Percentiles rank a stretch among this genome's conserved stretches.
Evolutionary conservation across 2,329 filamentous ascomycete genomes (phyloP).

Genomic region (Metarhizium humberi): DNA sequence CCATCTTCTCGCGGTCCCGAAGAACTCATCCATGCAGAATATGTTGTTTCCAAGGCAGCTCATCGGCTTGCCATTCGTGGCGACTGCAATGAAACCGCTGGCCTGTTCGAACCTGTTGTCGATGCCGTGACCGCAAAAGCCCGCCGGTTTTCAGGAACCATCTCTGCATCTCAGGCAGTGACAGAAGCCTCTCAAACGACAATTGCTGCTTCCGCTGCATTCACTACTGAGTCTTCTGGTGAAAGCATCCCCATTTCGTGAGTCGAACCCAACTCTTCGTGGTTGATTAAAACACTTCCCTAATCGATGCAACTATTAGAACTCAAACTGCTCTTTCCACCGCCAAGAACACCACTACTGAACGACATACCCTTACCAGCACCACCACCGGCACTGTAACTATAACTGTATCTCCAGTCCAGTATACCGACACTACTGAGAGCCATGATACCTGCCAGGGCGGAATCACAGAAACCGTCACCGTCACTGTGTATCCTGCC

Average conservation of each 20-base stretch:
- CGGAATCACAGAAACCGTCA: slow-evolving; percentile 6
- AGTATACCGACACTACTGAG: slow-evolving; percentile 16
- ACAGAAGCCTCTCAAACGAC: slow-evolving; percentile 2
- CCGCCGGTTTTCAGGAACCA: slow-evolving; percentile 7
- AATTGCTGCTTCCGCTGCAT: background rate
- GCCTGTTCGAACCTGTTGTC: slow-evolving; percentile 4
- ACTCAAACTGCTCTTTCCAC: slow-evolving; percentile 27
- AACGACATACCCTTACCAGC: slow-evolving; percentile 8
- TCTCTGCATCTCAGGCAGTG: slow-evolving; percentile 6
- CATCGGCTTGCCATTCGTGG: slow-evolving; percentile 14
- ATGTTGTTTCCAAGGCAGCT: slow-evolving; percentile 10
- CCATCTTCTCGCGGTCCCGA: slow-evolving; percentile 2
- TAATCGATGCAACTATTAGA: slow-evolving; percentile 12
- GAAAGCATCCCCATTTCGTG: slow-evolving; percentile 26
- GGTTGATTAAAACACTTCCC: background rate
- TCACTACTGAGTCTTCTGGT: slow-evolving; percentile 1
- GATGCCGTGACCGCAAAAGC: slow-evolving; percentile 7
- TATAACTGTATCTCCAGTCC: slow-evolving; percentile 12
- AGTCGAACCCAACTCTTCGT: slow-evolving; percentile 7
- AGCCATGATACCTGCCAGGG: slow-evolving; percentile 10
- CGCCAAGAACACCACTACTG: background rate
- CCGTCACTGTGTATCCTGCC: slow-evolving; percentile 6
- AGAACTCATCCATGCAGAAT: slow-evolving; percentile 11
- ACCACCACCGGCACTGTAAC: slow-evolving; percentile 13
- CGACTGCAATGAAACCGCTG: slow-evolving; percentile 11